phyloP scores from a whole-genome alignment of 2,329 filamentous ascomycete genomes.

The Fusarium nurragi region DNA sequence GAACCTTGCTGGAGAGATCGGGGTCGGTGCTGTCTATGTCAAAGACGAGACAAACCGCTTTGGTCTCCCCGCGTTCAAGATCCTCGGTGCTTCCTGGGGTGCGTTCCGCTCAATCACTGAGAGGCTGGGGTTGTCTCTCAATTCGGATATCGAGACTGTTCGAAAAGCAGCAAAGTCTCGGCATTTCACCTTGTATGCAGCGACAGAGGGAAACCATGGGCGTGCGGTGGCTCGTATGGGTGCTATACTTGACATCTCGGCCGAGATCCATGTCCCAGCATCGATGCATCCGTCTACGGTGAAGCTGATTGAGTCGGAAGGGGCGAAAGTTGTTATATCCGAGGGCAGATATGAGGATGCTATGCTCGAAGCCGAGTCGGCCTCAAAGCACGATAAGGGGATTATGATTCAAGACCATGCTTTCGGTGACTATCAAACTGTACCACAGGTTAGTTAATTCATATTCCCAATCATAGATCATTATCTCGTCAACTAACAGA shows the following conservation, averaged over 20 bases:
- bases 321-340: constrained; percentile 65
- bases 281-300: constrained; percentile 65
- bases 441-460: constrained; percentile 61
- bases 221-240: constrained; percentile 77
- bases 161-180: constrained; percentile 44
- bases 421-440: constrained; percentile 71
- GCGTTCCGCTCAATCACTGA: constrained; percentile 65
- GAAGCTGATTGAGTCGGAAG: constrained; percentile 67
- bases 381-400: constrained; percentile 52
- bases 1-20: constrained; percentile 64
- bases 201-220: constrained; percentile 82
- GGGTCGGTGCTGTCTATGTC: constrained; percentile 66
- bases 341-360: constrained; percentile 72
- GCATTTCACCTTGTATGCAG: constrained; percentile 63
- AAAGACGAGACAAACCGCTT: constrained; percentile 78
- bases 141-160: constrained; percentile 56
- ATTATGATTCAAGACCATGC: constrained; percentile 76
- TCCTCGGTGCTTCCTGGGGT: constrained; percentile 81
- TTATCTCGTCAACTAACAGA: not conserved
- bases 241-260: constrained; percentile 62
- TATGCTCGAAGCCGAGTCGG: constrained; percentile 59
- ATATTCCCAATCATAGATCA: fast-evolving
- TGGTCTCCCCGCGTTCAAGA: constrained; percentile 79
- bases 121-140: constrained; percentile 54
- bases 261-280: constrained; percentile 70